Conservation (phyloP, 176 grass and related monocot species). For the Eleusine coracana region DNA sequence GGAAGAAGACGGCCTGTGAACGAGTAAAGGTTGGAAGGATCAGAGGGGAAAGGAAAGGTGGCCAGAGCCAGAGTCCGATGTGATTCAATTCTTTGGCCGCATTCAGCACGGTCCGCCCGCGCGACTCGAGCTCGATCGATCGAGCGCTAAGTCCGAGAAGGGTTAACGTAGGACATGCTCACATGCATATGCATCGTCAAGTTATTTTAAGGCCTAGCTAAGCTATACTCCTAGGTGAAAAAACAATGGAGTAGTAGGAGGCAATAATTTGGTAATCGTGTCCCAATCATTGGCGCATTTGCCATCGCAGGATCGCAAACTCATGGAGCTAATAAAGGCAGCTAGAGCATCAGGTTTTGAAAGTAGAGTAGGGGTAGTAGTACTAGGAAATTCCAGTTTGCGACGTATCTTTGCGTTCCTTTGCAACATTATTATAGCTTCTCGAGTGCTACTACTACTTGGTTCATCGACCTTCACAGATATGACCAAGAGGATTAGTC, state of each 20-base stretch:
- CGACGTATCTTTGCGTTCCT: background rate
- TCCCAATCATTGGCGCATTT: slow-evolving; percentile 47
- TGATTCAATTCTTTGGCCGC: slow-evolving; percentile 43
- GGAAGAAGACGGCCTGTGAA: slow-evolving; percentile 24
- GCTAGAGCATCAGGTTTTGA: background rate
- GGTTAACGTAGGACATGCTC: slow-evolving; percentile 18
- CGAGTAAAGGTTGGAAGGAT: slow-evolving; percentile 42
- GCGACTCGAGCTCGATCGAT: background rate
- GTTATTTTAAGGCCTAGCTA: slow-evolving; percentile 36
- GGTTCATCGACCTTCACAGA: too few relatives aligned
- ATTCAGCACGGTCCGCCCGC: slow-evolving; percentile 15
- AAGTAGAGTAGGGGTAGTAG: background rate
- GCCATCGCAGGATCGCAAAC: slow-evolving; percentile 18
- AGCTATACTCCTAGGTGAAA: slow-evolving; percentile 5
- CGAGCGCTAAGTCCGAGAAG: slow-evolving; percentile 31
- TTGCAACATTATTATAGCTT: background rate
- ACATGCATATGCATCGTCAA: background rate
- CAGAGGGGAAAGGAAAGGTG: slow-evolving; percentile 31
- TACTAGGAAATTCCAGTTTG: background rate
- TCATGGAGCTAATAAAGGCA: slow-evolving; percentile 14
- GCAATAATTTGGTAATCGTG: slow-evolving; percentile 57
- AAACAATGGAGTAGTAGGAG: slow-evolving; percentile 12
- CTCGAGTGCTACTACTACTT: too few relatives aligned
- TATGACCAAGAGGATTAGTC: too few relatives aligned
- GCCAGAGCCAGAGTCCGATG: background rate